These are phyloP conservation scores for Corymbia citriodora DNA, from an alignment of 441 rosid genomes.

Conservation along the genomic window DNA sequence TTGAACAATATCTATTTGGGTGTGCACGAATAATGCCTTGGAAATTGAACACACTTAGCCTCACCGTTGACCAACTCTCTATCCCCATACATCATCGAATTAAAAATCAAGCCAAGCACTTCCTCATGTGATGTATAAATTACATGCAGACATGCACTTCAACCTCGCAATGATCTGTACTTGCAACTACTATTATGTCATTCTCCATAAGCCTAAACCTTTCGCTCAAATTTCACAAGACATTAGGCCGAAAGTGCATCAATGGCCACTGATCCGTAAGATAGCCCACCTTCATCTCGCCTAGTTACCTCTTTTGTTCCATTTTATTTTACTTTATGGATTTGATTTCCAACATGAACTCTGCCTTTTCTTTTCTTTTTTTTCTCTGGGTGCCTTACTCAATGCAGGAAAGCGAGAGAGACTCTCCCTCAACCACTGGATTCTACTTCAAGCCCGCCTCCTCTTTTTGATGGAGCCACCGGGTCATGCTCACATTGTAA, in stretches of 20 bases:
- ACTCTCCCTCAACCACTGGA: slow-evolving; percentile 29
- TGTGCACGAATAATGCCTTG: background rate
- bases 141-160: background rate
- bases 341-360: background rate
- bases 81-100: background rate
- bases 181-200: background rate
- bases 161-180: background rate
- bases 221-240: background rate
- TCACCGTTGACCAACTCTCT: background rate
- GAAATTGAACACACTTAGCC: background rate
- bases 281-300: background rate
- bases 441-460: slow-evolving; percentile 36
- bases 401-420: slow-evolving; percentile 15
- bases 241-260: background rate
- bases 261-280: background rate
- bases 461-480: slow-evolving; percentile 54
- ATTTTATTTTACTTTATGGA: background rate
- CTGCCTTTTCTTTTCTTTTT: background rate
- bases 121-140: background rate
- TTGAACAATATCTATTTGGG: background rate
- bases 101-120: background rate
- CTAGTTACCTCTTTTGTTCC: background rate
- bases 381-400: background rate
- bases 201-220: background rate
- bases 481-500: slow-evolving; percentile 18